Conservation (phyloP, 1,284 basidiomycete species). For the Pterulicium gracile region DNA sequence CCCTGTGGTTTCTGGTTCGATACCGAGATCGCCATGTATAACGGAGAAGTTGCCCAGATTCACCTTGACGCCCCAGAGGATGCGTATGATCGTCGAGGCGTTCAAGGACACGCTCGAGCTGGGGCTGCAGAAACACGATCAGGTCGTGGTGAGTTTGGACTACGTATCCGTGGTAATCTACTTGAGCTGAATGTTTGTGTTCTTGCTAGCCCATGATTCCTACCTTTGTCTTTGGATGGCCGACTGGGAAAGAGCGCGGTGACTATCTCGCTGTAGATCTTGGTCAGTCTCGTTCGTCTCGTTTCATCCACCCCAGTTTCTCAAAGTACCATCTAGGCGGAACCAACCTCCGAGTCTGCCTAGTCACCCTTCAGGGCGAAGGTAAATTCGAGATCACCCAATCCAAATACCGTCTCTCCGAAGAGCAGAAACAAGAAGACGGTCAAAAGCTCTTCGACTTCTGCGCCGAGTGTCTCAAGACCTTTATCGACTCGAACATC, state of each 20-base stretch:
- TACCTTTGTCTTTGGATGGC: slow-evolving; percentile 96
- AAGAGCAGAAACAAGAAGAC: slow-evolving; percentile 98
- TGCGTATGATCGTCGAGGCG: slow-evolving; percentile 95
- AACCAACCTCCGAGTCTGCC: slow-evolving; percentile 95
- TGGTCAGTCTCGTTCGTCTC: slow-evolving; percentile 36
- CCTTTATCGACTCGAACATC: slow-evolving; percentile 78
- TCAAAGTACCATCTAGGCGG: slow-evolving; percentile 46
- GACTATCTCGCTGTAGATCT: slow-evolving; percentile 93
- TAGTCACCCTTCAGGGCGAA: slow-evolving; percentile 83
- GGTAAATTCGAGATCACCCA: slow-evolving; percentile 98
- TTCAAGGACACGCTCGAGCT: slow-evolving; percentile 89
- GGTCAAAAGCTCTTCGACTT: slow-evolving; percentile 95
- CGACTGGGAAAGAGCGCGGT: slow-evolving; percentile 81
- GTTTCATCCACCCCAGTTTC: not conserved
- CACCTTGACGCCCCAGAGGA: slow-evolving; percentile 82
- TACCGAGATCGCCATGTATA: too few relatives aligned
- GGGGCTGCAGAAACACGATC: slow-evolving; percentile 75
- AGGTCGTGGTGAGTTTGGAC: slow-evolving; percentile 72
- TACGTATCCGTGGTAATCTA: slow-evolving; percentile 1
- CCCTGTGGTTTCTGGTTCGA: not conserved
- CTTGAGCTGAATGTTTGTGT: slow-evolving; percentile 5
- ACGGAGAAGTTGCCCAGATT: slow-evolving; percentile 37
- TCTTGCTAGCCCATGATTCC: slow-evolving; percentile 82
- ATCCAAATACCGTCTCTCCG: slow-evolving; percentile 92
- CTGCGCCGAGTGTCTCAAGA: slow-evolving; percentile 88